Percentiles rank a stretch among this genome's conserved stretches.
Evolutionary conservation across 176 grass and related monocot genomes (phyloP).

Genomic region (Hsuehochloa calcarea): DNA sequence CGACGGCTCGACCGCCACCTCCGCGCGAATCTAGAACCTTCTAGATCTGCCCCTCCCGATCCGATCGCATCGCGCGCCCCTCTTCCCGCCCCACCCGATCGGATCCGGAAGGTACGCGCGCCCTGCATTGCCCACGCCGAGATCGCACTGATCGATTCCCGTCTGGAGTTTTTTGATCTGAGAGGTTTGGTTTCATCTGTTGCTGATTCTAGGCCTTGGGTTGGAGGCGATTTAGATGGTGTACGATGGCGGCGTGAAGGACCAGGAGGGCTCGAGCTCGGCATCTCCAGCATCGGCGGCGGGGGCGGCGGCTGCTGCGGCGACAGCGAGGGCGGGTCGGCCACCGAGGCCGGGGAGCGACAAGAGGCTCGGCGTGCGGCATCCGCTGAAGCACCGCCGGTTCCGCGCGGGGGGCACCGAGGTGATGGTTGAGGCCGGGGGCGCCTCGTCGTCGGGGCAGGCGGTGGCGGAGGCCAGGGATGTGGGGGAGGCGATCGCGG

Average conservation of each 20-base stretch:
- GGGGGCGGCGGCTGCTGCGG: neutral
- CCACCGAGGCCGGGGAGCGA: constrained; percentile 32
- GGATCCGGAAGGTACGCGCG: neutral
- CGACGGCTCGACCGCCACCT: neutral
- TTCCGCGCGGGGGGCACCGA: constrained; percentile 39
- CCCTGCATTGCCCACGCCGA: constrained; percentile 26
- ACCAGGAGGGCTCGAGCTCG: constrained; percentile 32
- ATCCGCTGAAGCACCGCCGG: constrained; percentile 53
- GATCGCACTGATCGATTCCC: neutral
- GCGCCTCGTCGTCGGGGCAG: neutral
- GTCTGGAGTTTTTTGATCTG: neutral
- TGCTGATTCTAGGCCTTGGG: neutral
- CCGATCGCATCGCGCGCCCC: neutral
- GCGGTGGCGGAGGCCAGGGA: neutral
- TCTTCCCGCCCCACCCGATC: neutral
- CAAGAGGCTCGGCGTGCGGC: constrained; percentile 41
- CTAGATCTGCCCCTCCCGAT: neutral
- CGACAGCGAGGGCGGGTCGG: constrained; percentile 25
- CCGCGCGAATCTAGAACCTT: neutral
- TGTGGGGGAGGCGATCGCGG: no score
- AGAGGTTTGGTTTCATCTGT: neutral
- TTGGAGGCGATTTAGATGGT: constrained; percentile 41
- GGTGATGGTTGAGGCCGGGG: constrained; percentile 44
- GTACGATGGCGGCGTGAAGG: constrained; percentile 42
- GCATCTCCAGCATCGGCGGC: neutral